Conservation (phyloP, 495 filamentous ascomycete species). For the Xylaria venustula region DNA sequence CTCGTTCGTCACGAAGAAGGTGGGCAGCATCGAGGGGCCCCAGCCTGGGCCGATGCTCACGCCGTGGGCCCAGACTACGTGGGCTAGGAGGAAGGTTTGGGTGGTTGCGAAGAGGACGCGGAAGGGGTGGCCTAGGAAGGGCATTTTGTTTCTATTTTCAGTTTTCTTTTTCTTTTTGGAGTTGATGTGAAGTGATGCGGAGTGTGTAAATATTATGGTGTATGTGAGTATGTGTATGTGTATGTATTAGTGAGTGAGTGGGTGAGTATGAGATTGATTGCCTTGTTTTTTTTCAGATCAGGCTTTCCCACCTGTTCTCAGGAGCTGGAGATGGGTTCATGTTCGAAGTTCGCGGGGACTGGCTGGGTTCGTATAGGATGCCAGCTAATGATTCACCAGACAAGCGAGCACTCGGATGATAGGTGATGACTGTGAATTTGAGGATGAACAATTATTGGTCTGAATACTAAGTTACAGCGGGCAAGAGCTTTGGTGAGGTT, state of each 20-base stretch:
- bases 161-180: not conserved
- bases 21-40: conserved; percentile 82
- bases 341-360: too few species aligned
- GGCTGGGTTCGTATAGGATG: too few species aligned
- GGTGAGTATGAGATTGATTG: too few species aligned
- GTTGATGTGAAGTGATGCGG: not conserved
- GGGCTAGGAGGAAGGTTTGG: conserved; percentile 49
- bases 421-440: not conserved
- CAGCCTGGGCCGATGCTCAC: conserved; percentile 50
- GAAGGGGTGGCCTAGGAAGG: conserved; percentile 36
- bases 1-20: conserved; percentile 63
- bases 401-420: not conserved
- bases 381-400: too few species aligned
- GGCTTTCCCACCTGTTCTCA: too few species aligned
- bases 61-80: conserved; percentile 59
- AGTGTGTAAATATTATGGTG: too few species aligned
- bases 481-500: not conserved
- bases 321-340: too few species aligned
- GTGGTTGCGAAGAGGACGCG: conserved; percentile 36
- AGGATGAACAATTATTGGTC: not conserved
- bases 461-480: not conserved
- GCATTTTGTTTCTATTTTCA: too few species aligned
- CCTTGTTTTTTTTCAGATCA: too few species aligned
- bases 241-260: not conserved
- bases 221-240: too few species aligned